phyloP scores from a whole-genome alignment of 2,329 filamentous ascomycete species.

The Colletotrichum sp. region DNA sequence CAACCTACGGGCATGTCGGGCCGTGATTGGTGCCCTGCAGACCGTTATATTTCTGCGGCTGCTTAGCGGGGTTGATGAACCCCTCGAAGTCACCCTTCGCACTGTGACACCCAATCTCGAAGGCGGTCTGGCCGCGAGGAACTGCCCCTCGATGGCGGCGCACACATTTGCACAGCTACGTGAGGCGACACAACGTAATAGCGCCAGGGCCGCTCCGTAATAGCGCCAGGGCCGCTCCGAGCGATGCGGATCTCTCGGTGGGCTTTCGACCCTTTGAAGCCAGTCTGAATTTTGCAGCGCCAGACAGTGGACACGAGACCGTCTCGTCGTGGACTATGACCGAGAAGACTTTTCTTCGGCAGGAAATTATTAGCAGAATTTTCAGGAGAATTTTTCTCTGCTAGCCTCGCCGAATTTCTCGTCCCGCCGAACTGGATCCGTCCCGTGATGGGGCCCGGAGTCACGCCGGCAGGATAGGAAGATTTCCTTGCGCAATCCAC shows the following conservation, averaged over 20 bases:
- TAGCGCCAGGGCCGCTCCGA: conserved; percentile 7
- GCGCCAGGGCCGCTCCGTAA: conserved; percentile 11
- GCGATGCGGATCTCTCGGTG: conserved; percentile 8
- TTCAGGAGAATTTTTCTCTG: background rate
- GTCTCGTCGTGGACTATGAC: background rate
- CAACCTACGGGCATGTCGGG: background rate
- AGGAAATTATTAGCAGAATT: background rate
- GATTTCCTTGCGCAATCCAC: background rate
- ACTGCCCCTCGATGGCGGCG: background rate
- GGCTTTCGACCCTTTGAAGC: background rate
- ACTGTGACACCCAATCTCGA: conserved; percentile 5
- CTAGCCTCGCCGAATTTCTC: background rate
- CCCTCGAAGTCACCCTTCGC: conserved; percentile 1
- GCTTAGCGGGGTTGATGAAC: conserved; percentile 9
- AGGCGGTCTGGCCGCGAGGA: background rate
- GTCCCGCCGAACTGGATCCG: background rate
- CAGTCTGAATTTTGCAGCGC: background rate
- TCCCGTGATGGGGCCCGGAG: background rate
- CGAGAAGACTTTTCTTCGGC: background rate
- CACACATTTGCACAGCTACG: background rate
- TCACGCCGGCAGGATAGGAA: background rate
- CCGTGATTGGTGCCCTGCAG: conserved; percentile 18
- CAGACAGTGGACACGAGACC: background rate
- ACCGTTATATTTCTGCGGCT: conserved; percentile 18
- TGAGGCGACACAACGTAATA: conserved; percentile 10